Evolutionary conservation across 2,329 filamentous ascomycete genomes (phyloP).

Genomic region (Verticillium albo-atrum): DNA sequence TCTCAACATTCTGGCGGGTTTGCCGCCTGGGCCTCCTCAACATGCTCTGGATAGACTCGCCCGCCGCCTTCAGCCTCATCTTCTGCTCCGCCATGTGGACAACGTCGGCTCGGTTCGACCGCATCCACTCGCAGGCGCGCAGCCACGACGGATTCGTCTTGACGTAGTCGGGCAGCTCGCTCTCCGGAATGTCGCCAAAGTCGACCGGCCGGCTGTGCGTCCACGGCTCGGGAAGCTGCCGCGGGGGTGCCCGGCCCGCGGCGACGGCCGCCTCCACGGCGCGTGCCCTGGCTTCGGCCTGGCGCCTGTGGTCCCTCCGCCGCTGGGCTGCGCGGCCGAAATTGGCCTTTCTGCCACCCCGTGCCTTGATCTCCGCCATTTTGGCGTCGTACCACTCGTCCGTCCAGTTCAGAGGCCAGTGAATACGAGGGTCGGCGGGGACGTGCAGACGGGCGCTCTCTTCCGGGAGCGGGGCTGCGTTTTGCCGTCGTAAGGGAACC

Average conservation of each 20-base stretch:
- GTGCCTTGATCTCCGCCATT: constrained; percentile 41
- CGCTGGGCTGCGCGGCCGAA: constrained; percentile 41
- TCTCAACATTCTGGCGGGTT: not conserved
- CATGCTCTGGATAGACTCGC: not conserved
- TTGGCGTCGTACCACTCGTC: constrained; percentile 43
- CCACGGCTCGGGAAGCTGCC: constrained; percentile 23
- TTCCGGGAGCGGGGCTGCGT: constrained; percentile 2
- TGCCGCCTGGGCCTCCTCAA: not conserved
- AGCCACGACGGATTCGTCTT: constrained; percentile 40
- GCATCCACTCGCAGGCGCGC: constrained; percentile 31
- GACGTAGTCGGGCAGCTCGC: constrained; percentile 40
- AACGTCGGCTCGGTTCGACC: constrained; percentile 16
- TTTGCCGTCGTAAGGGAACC: not conserved
- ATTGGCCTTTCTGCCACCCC: constrained; percentile 45
- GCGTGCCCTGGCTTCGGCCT: constrained; percentile 10
- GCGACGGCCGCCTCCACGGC: not conserved
- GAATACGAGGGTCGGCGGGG: constrained; percentile 46
- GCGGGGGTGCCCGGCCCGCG: not conserved
- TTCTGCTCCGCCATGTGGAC: not conserved
- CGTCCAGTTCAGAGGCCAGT: constrained; percentile 38
- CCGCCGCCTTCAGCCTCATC: not conserved
- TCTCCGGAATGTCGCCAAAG: constrained; percentile 30
- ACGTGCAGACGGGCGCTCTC: constrained; percentile 32
- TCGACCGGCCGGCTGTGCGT: constrained; percentile 22
- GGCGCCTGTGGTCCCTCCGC: constrained; percentile 24